A percentile compares a stretch with the other conserved stretches of the same genome.
phyloP scores from a whole-genome alignment of 106 monocot genomes.

The Gastrodia elata region DNA sequence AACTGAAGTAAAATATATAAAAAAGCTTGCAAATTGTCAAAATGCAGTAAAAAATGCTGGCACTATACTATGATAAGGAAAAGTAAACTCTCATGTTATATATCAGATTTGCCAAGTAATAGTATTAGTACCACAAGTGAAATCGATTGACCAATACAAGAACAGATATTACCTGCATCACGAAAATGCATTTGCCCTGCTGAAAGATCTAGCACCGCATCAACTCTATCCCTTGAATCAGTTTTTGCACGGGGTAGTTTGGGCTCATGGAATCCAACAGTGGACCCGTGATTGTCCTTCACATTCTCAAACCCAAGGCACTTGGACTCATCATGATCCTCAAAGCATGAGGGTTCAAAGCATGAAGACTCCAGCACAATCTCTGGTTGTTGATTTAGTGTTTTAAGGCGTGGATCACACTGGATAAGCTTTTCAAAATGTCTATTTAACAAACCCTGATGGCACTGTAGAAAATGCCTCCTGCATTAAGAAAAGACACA shows the following conservation, averaged over 20 bases:
- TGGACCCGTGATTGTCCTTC: conserved; percentile 23
- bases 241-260: conserved; percentile 17
- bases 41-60: too few relatives aligned
- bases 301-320: conserved; percentile 17
- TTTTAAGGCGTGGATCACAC: conserved; percentile 52
- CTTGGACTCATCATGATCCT: conserved; percentile 37
- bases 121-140: background rate
- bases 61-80: too few relatives aligned
- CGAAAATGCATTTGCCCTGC: conserved; percentile 26
- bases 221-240: conserved; percentile 24
- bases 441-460: conserved; percentile 59
- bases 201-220: conserved; percentile 20
- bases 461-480: conserved; percentile 73
- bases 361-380: conserved; percentile 42
- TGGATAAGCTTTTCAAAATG: conserved; percentile 85
- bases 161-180: conserved; percentile 43
- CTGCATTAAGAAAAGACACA: conserved; percentile 31
- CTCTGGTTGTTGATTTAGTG: conserved; percentile 51
- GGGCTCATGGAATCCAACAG: conserved; percentile 19
- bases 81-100: background rate
- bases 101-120: background rate
- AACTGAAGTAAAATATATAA: too few relatives aligned
- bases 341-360: conserved; percentile 30
- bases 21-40: too few relatives aligned
- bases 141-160: background rate